Conservation (phyloP, 441 rosid genomes). For the Melianthus villosus region DNA sequence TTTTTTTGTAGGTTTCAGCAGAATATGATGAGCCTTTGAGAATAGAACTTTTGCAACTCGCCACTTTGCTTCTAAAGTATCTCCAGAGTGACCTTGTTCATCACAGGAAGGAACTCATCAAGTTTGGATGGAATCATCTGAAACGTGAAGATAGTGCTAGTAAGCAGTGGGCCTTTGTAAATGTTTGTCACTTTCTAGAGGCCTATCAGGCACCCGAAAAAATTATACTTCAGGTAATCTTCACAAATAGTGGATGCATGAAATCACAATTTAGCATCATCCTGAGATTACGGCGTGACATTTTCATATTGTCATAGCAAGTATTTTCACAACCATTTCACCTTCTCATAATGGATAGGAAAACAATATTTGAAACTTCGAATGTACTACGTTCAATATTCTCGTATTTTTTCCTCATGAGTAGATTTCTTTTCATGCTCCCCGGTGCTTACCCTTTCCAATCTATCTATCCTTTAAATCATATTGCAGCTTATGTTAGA, state of each 20-base stretch:
- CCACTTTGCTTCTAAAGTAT: slow-evolving; percentile 90
- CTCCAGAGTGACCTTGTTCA: slow-evolving; percentile 92
- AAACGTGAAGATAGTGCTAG: slow-evolving; percentile 99
- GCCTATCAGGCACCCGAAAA: slow-evolving; percentile 99
- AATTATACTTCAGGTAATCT: slow-evolving; percentile 85
- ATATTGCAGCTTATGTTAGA: no score
- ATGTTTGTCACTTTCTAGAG: slow-evolving; percentile 97
- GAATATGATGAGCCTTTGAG: slow-evolving; percentile 95
- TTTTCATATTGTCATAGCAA: no score
- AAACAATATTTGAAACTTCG: no score
- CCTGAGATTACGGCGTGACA: no score
- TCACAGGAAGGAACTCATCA: slow-evolving; percentile 94
- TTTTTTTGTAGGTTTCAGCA: slow-evolving; percentile 65
- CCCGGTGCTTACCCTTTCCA: no score
- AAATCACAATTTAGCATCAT: background rate
- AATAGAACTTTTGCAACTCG: slow-evolving; percentile 96
- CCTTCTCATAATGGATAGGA: no score
- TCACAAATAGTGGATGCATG: background rate
- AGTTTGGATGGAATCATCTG: slow-evolving; percentile 99
- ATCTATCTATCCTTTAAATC: no score
- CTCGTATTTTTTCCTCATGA: no score
- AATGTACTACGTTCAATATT: no score
- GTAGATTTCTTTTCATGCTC: no score
- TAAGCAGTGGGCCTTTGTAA: slow-evolving; percentile 99
- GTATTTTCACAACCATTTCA: no score